A percentile compares a stretch with the other conserved stretches of the same genome.
phyloP scores from a whole-genome alignment of 1,284 basidiomycete species.

The Irpex lacteus region DNA sequence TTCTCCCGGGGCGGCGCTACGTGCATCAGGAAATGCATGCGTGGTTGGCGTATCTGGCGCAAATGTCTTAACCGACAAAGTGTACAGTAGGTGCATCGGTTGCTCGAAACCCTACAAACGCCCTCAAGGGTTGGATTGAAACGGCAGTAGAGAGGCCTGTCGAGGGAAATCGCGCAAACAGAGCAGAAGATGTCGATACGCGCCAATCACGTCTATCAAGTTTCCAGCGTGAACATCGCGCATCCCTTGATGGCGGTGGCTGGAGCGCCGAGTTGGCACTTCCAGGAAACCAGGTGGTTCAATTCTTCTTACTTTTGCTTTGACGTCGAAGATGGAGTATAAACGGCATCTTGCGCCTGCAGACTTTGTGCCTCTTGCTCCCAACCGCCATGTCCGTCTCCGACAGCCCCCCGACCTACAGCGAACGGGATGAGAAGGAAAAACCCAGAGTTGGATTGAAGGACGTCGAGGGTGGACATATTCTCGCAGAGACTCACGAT shows the following conservation, averaged over 20 bases:
- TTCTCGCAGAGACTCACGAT: conserved; percentile 31
- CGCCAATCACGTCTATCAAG: background rate
- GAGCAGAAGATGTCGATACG: background rate
- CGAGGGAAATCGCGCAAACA: background rate
- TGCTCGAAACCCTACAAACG: background rate
- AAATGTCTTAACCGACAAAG: too few relatives aligned
- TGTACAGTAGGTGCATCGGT: background rate
- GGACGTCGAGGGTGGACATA: conserved; percentile 5
- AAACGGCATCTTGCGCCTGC: background rate
- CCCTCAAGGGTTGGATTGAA: background rate
- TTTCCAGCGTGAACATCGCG: background rate
- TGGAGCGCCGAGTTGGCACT: background rate
- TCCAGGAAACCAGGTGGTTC: background rate
- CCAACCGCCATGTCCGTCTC: background rate
- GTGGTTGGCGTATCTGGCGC: background rate
- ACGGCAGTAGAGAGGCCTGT: background rate
- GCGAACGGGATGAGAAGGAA: background rate
- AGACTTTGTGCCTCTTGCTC: background rate
- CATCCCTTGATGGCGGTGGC: background rate
- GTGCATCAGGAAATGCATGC: background rate
- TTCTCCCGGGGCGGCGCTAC: background rate
- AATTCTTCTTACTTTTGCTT: background rate
- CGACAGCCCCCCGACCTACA: background rate
- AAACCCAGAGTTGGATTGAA: background rate
- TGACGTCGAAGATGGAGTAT: background rate